Base-by-base conservation (phyloP, 306 rosid species). In the Lathyrus oleraceus region DNA sequence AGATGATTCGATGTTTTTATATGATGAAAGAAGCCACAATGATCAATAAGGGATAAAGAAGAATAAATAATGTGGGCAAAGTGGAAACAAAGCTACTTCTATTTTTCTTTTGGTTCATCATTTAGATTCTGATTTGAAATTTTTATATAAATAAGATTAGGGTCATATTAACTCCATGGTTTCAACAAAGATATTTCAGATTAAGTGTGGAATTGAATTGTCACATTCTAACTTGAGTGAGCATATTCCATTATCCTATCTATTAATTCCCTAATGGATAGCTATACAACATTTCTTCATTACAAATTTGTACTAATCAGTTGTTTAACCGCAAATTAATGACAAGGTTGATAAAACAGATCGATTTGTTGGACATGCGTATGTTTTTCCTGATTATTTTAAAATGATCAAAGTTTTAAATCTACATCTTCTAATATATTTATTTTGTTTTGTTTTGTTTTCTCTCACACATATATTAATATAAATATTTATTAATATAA, bases 31-130 rank as follows among this genome's bases (percentile, higher is more conserved):
- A 27, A 58, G 65, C 80, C 72, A 42, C 71, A 61, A 72, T 77
- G 36, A 82, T 83, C 59, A 74, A 70, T 25, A 11, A 21, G n/a
- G 16, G 79, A 75, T 67, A 51, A 64, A 73, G 73, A 54, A 59
- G 71, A 73, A 83, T 58, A 65, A 28, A 6, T 42, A 25, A 32
- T 68, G 84, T 63, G 81, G 79, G 81, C 35, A 82, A 84, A 87
- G 79, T 72, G 81, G 80, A 71, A 82, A 81, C 87, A 87, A 80
- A 84, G 80, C 71, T 69, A 67, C 38, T 6, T 1, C 53, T 17
- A 67, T 72, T 87, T 76, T 82, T 81, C 61, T 54, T 76, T 70
- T 20, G 35, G 28, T 76, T 76, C 81, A 79, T 81, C 76, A 83
- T 77, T 74, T 57, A 6, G 35, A 53, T 19, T 64, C 63, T 35